Evolutionary conservation across 2,329 filamentous ascomycete genomes (phyloP), one percentile per base, ranked within the genome.

Genomic region (Apiospora phragmitis): DNA sequence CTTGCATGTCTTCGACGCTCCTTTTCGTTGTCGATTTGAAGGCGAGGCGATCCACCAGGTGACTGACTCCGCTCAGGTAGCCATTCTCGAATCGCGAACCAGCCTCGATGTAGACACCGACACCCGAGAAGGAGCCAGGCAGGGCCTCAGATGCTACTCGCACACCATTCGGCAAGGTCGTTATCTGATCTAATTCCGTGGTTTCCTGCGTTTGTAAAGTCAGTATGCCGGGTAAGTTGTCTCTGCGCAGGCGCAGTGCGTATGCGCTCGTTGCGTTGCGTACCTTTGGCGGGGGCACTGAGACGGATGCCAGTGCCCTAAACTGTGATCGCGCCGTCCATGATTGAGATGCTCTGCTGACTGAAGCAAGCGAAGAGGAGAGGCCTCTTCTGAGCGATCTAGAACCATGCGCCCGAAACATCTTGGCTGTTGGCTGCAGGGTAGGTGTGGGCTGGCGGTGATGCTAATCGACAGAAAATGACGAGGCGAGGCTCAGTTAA

Each of bases 91-190:
- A 98, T 75, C 96, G 90, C 69, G 96, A 98, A 21, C 96, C 96
- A 41, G 94, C 94, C 81, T 98, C 95, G 79, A 99, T 90, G 83
- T 98, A 99, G 73, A 98, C 94, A 62, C 96, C 96, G 21, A 99
- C 93, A 68, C 94, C 96, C 4, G 95, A 93, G 81, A 99, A 99
- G 76, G 95, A 95, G 55, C 96, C 96, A 1, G 95, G 95, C 14
- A 98, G 88, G 70, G 95, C 94, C 81, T 99, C 96, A 62, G 95
- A 97, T 32, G 96, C 96, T 71, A 99, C 94, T 71, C 95, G 93
- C 74, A 99, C 85, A 79, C 96, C 96, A 87, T 99, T 99, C 67
- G 94, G 86, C 21, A 99, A 89, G 1, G 92, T 95, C 9, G 95
- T 97, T 77, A 98, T 92, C 75, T 92, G 87, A 81, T 98, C 94